Evolutionary conservation across 2,329 filamentous ascomycete species (phyloP).

Genomic region (Ophiostoma sp.): DNA sequence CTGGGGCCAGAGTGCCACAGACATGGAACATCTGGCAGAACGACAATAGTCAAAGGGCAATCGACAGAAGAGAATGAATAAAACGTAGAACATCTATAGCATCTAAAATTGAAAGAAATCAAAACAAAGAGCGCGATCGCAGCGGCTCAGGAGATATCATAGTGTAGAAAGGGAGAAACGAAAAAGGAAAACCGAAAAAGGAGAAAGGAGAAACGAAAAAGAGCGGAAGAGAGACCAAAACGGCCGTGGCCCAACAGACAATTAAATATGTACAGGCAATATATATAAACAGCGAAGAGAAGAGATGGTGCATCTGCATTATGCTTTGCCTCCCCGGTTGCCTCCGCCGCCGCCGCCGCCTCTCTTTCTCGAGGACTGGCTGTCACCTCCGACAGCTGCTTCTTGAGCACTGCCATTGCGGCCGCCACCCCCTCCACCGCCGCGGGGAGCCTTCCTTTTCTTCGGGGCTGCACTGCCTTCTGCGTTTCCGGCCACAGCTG

Average conservation of each 20-base stretch:
- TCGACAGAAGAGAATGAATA: neutral
- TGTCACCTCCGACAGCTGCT: constrained; percentile 12
- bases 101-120: too few species aligned
- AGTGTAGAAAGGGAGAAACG: neutral
- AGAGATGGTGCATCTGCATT: neutral
- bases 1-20: too few species aligned
- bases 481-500: neutral
- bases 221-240: neutral
- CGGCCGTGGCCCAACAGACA: neutral
- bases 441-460: neutral
- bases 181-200: neutral
- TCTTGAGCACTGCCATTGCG: neutral
- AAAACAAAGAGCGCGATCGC: too few species aligned
- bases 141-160: too few species aligned
- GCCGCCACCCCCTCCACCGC: neutral
- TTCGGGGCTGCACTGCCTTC: neutral
- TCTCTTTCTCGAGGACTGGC: constrained; percentile 7
- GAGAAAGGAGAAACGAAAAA: neutral
- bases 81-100: too few species aligned
- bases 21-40: too few species aligned
- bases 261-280: neutral
- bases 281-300: neutral
- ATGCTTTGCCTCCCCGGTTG: constrained; percentile 18
- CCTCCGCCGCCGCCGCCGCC: constrained; percentile 17
- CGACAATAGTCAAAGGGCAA: neutral